These are phyloP conservation scores for Fragaria nilgerrensis DNA, from an alignment of 306 rosid genomes.

Conservation along the genomic window DNA sequence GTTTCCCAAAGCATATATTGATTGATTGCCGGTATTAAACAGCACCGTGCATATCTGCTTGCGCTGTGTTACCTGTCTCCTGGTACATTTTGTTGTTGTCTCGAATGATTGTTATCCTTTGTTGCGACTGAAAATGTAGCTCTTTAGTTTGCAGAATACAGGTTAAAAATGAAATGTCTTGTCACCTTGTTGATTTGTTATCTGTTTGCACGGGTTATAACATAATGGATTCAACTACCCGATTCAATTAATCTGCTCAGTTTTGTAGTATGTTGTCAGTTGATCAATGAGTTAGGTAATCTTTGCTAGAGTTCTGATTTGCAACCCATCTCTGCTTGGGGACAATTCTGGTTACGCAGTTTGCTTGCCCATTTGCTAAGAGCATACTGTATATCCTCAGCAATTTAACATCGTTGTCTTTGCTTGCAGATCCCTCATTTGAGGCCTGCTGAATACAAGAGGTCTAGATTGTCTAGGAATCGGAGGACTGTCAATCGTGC, in stretches of 20 bases:
- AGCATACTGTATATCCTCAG: not conserved
- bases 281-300: not conserved
- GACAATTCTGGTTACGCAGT: not conserved
- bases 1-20: slow-evolving; percentile 5
- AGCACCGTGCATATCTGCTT: not conserved
- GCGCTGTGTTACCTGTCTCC: slow-evolving; percentile 8
- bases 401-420: not conserved
- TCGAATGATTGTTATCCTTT: not conserved
- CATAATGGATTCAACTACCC: no score
- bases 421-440: slow-evolving; percentile 71
- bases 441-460: slow-evolving; percentile 84
- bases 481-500: slow-evolving; percentile 81
- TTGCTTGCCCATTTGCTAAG: not conserved
- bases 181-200: not conserved
- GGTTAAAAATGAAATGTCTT: not conserved
- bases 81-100: not conserved
- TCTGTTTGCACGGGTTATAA: not conserved
- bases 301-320: not conserved
- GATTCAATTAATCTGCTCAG: not conserved
- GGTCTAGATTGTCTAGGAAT: slow-evolving; percentile 75
- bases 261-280: not conserved
- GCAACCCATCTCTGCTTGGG: not conserved
- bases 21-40: not conserved
- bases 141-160: not conserved
- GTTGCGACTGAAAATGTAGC: not conserved